Percentiles rank a stretch among this genome's conserved stretches.
Conservation (phyloP, 306 rosid genomes). For the Acacia acuminata region DNA sequence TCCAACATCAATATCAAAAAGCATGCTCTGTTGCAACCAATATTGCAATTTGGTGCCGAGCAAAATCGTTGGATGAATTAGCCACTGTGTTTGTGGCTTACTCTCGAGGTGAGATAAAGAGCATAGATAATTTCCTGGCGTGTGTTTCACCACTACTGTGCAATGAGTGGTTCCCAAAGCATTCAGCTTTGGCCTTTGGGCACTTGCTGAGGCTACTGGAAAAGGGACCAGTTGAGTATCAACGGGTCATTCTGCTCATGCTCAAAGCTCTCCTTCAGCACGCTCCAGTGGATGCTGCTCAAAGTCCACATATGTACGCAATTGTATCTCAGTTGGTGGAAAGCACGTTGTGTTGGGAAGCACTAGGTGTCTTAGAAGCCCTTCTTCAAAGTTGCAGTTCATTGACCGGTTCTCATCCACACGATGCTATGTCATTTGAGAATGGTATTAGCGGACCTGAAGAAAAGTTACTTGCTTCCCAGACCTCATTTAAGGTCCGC, state of each 20-base stretch:
- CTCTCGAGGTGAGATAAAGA: slow-evolving; percentile 87
- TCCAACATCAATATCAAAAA: slow-evolving; percentile 84
- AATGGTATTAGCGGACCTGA: slow-evolving; percentile 68
- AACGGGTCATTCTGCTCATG: slow-evolving; percentile 92
- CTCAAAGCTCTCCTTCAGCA: slow-evolving; percentile 96
- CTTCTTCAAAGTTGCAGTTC: slow-evolving; percentile 97
- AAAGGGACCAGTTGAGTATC: slow-evolving; percentile 94
- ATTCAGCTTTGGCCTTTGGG: slow-evolving; percentile 91
- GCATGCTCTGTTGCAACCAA: slow-evolving; percentile 94
- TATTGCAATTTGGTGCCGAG: slow-evolving; percentile 90
- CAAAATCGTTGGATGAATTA: slow-evolving; percentile 85
- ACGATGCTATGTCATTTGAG: slow-evolving; percentile 67
- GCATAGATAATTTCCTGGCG: slow-evolving; percentile 78
- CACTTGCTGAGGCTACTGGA: slow-evolving; percentile 88
- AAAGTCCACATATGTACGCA: slow-evolving; percentile 97
- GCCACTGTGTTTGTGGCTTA: slow-evolving; percentile 82
- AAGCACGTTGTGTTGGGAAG: slow-evolving; percentile 98
- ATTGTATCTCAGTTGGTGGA: slow-evolving; percentile 95
- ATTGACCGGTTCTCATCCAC: slow-evolving; percentile 78
- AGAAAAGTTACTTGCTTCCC: slow-evolving; percentile 81
- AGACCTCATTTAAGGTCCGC: slow-evolving; percentile 90
- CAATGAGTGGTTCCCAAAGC: slow-evolving; percentile 95
- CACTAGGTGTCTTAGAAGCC: slow-evolving; percentile 94
- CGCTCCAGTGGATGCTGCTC: slow-evolving; percentile 98
- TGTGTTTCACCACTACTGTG: slow-evolving; percentile 89